Percentiles rank a stretch among this genome's conserved stretches.
phyloP scores from a whole-genome alignment of 78 protist species.

The Isochrysis galbana region DNA sequence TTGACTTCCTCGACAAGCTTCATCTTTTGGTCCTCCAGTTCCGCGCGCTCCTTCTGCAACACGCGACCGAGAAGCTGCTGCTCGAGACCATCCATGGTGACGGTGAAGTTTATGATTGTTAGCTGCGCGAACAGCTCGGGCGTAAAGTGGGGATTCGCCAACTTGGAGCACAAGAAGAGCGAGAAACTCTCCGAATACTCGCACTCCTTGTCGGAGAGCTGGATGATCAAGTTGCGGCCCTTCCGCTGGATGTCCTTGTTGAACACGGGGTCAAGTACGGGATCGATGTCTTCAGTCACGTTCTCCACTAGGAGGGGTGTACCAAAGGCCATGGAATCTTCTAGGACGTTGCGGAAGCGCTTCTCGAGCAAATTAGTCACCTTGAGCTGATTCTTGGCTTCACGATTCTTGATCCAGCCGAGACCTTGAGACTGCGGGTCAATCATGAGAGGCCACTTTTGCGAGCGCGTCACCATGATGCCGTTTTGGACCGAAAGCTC shows the following conservation, averaged over 20 bases:
- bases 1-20: slow-evolving; percentile 66
- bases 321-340: slow-evolving; percentile 70
- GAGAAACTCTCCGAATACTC: slow-evolving; percentile 49
- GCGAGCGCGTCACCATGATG: slow-evolving; percentile 70
- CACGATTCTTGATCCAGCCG: slow-evolving; percentile 75
- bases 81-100: slow-evolving; percentile 84
- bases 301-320: slow-evolving; percentile 78
- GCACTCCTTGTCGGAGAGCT: not conserved
- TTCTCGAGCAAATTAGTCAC: slow-evolving; percentile 55
- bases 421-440: slow-evolving; percentile 93
- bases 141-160: slow-evolving; percentile 86
- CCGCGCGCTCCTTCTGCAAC: slow-evolving; percentile 82
- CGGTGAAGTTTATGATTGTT: slow-evolving; percentile 83
- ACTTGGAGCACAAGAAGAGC: slow-evolving; percentile 76
- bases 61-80: slow-evolving; percentile 90
- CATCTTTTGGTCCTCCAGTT: slow-evolving; percentile 66
- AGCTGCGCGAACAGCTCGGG: slow-evolving; percentile 87
- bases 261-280: slow-evolving; percentile 84
- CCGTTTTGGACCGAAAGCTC: slow-evolving; percentile 88
- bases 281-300: slow-evolving; percentile 76
- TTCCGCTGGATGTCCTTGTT: slow-evolving; percentile 71
- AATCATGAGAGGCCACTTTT: slow-evolving; percentile 82
- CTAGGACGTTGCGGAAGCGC: slow-evolving; percentile 63
- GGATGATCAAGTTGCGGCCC: slow-evolving; percentile 49
- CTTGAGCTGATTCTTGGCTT: slow-evolving; percentile 41